Conservation (phyloP, 192 early-diverging fungal genomes). For the Mortierella alpina region DNA sequence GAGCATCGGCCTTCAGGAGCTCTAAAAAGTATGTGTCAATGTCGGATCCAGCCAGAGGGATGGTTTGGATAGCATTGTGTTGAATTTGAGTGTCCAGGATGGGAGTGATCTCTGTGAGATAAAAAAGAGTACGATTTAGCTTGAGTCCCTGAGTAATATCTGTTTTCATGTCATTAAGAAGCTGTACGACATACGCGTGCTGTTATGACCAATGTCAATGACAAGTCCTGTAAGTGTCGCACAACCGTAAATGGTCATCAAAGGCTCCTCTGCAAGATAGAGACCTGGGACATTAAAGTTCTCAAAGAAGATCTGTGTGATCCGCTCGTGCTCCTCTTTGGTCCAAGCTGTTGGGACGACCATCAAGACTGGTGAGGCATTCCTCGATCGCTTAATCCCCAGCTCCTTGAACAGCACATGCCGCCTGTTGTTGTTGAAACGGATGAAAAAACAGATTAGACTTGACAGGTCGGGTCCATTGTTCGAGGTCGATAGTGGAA, state of each 20-base stretch:
- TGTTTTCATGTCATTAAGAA: background rate
- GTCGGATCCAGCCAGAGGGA: constrained; percentile 77
- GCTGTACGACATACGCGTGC: constrained; percentile 65
- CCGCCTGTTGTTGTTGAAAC: constrained; percentile 56
- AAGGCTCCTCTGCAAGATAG: constrained; percentile 84
- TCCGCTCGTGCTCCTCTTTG: constrained; percentile 80
- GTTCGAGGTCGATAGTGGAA: background rate
- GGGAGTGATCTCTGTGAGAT: constrained; percentile 73
- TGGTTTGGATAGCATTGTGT: constrained; percentile 64
- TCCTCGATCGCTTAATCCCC: constrained; percentile 76
- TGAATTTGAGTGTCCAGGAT: constrained; percentile 82
- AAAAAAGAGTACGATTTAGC: background rate
- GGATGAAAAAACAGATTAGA: background rate
- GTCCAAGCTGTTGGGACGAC: constrained; percentile 87
- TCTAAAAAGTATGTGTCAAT: constrained; percentile 73
- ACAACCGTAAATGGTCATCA: constrained; percentile 84
- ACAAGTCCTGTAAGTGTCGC: constrained; percentile 83
- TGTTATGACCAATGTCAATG: constrained; percentile 91
- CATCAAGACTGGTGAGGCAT: constrained; percentile 82
- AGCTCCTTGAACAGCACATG: constrained; percentile 85
- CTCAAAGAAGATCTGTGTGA: constrained; percentile 93
- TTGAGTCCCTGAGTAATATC: background rate
- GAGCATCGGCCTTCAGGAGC: constrained; percentile 66
- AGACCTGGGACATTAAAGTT: constrained; percentile 88
- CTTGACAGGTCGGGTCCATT: background rate